phyloP scores from a whole-genome alignment of 768 basidiomycete species.

The Russula virescens region DNA sequence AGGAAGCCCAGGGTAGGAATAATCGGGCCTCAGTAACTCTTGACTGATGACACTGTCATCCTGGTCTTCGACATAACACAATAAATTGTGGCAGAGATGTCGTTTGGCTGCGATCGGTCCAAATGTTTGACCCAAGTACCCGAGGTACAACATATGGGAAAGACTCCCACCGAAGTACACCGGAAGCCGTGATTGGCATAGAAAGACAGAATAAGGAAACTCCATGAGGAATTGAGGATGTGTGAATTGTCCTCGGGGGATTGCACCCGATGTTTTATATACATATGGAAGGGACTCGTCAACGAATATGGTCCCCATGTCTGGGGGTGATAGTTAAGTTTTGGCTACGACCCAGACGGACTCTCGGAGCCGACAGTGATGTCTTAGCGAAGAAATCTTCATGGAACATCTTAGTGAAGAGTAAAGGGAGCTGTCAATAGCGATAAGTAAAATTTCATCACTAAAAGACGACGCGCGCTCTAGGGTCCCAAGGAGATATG shows the following conservation, averaged over 20 bases:
- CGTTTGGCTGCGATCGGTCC: conserved; percentile 3
- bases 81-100: conserved; percentile 7
- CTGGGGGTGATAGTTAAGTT: no score
- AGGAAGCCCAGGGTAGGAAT: conserved; percentile 15
- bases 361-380: no score
- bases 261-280: background rate
- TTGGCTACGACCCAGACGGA: no score
- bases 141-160: conserved; percentile 1
- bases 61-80: conserved; percentile 8
- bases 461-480: background rate
- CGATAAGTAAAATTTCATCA: background rate
- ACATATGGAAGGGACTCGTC: background rate
- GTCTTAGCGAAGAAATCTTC: background rate
- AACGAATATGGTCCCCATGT: no score
- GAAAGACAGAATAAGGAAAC: background rate
- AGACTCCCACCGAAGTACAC: conserved; percentile 5
- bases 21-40: conserved; percentile 9
- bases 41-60: conserved; percentile 12
- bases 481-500: background rate
- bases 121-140: conserved; percentile 13
- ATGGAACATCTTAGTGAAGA: background rate
- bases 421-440: background rate
- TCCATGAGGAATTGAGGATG: background rate
- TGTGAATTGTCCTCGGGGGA: background rate
- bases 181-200: background rate